These are phyloP conservation scores for Annulohypoxylon moriforme DNA, from an alignment of 495 filamentous ascomycete species.

Conservation along the genomic window DNA sequence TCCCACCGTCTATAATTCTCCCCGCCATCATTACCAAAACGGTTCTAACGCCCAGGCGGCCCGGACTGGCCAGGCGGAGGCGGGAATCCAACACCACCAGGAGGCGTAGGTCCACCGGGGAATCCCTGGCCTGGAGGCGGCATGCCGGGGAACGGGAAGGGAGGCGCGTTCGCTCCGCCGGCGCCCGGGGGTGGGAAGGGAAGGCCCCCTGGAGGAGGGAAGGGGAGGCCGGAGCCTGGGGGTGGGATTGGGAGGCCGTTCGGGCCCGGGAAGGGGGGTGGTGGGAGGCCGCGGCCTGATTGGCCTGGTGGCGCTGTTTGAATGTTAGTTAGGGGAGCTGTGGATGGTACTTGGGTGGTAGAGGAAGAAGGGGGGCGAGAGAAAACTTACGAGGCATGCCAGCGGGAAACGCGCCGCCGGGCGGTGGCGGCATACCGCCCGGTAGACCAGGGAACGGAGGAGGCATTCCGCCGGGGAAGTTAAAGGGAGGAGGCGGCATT, in stretches of 20 bases:
- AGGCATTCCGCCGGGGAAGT: conserved; percentile 48
- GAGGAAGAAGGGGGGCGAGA: no score
- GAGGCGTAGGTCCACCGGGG: conserved; percentile 49
- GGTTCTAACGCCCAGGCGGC: conserved; percentile 42
- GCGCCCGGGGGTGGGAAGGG: conserved; percentile 73
- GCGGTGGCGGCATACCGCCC: conserved; percentile 46
- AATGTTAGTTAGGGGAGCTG: background rate
- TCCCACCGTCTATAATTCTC: background rate
- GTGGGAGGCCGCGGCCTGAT: conserved; percentile 63
- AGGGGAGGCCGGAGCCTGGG: conserved; percentile 52
- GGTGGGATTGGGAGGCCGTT: conserved; percentile 57
- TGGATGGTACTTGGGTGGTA: background rate
- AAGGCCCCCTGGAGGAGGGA: conserved; percentile 61
- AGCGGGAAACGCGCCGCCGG: conserved; percentile 44
- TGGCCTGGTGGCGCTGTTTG: conserved; percentile 61
- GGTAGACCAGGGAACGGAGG: conserved; percentile 54
- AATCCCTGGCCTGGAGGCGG: conserved; percentile 57
- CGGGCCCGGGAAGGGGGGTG: conserved; percentile 72
- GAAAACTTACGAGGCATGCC: conserved; percentile 54
- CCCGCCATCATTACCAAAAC: conserved; percentile 19
- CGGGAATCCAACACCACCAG: conserved; percentile 51
- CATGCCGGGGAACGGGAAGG: conserved; percentile 50
- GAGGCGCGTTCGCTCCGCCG: conserved; percentile 31
- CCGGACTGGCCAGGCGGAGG: conserved; percentile 53
- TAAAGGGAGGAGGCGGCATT: conserved; percentile 51